Percentiles rank a stretch among this genome's conserved stretches.
phyloP scores from a whole-genome alignment of 1,284 basidiomycete species.

The Ceraceosorus guamensis region DNA sequence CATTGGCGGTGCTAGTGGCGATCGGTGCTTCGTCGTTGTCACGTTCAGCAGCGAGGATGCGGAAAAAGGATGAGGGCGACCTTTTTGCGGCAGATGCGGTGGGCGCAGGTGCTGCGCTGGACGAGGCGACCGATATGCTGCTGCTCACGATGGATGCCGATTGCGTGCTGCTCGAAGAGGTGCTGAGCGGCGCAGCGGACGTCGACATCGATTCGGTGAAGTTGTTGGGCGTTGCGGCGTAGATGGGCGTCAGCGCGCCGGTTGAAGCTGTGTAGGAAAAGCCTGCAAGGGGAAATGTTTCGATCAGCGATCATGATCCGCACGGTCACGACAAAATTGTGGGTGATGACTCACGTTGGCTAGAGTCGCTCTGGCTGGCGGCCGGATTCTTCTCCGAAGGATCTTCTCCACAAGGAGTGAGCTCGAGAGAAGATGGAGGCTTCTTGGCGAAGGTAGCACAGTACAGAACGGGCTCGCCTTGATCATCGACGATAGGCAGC shows the following conservation, averaged over 20 bases:
- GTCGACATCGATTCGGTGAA: background rate
- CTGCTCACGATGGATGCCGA: background rate
- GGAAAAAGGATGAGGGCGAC: background rate
- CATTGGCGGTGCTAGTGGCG: background rate
- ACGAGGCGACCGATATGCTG: background rate
- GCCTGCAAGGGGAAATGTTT: background rate
- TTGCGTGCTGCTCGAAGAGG: background rate
- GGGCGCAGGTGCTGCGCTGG: background rate
- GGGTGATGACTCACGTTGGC: background rate
- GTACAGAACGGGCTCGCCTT: slow-evolving; percentile 6
- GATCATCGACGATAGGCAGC: background rate
- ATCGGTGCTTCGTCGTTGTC: no score
- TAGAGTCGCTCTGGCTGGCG: background rate
- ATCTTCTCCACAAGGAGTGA: slow-evolving; percentile 5
- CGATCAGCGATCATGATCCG: background rate
- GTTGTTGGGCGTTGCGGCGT: background rate
- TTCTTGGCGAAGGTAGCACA: slow-evolving; percentile 9
- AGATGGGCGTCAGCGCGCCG: background rate
- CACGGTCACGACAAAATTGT: background rate
- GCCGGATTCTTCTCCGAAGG: background rate
- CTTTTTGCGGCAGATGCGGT: background rate
- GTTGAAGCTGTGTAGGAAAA: background rate
- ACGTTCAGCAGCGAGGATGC: background rate
- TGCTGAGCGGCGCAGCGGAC: background rate
- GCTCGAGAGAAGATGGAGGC: slow-evolving; percentile 6